phyloP scores from a whole-genome alignment of 2,329 filamentous ascomycete genomes.

The Penicillium sp. region DNA sequence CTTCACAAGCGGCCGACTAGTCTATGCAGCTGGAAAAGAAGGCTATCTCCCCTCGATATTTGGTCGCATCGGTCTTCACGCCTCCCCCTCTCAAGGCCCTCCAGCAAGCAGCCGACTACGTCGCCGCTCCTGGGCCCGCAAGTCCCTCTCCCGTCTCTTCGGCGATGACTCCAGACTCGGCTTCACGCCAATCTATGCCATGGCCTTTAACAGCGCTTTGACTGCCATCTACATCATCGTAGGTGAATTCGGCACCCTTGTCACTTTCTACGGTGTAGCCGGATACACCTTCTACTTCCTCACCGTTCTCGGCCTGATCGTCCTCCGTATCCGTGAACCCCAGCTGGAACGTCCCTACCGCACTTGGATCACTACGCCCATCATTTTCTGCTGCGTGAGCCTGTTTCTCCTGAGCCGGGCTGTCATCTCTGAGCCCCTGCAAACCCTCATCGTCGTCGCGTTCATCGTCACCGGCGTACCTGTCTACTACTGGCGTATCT shows the following conservation, averaged over 20 bases:
- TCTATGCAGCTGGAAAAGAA: constrained; percentile 94
- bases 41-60: constrained; percentile 85
- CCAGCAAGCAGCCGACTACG: constrained; percentile 40
- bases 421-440: constrained; percentile 84
- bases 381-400: constrained; percentile 97
- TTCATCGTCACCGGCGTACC: constrained; percentile 84
- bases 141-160: constrained; percentile 60
- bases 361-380: constrained; percentile 95
- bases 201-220: constrained; percentile 74
- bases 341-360: constrained; percentile 85
- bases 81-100: constrained; percentile 24
- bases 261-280: constrained; percentile 97
- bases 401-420: constrained; percentile 86
- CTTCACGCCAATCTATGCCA: constrained; percentile 90
- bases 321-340: constrained; percentile 84
- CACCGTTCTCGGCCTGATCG: constrained; percentile 87
- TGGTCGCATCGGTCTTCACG: constrained; percentile 72
- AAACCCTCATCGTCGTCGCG: constrained; percentile 80
- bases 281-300: constrained; percentile 98
- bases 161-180: constrained; percentile 80
- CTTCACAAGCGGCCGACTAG: constrained; percentile 86
- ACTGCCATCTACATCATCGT: constrained; percentile 77
- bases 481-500: constrained; percentile 85
- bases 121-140: constrained; percentile 56
- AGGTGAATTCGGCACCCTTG: constrained; percentile 85